These are phyloP conservation scores for Thinopyrum elongatum DNA, from an alignment of 176 grass and related monocot genomes.

Conservation along the genomic window DNA sequence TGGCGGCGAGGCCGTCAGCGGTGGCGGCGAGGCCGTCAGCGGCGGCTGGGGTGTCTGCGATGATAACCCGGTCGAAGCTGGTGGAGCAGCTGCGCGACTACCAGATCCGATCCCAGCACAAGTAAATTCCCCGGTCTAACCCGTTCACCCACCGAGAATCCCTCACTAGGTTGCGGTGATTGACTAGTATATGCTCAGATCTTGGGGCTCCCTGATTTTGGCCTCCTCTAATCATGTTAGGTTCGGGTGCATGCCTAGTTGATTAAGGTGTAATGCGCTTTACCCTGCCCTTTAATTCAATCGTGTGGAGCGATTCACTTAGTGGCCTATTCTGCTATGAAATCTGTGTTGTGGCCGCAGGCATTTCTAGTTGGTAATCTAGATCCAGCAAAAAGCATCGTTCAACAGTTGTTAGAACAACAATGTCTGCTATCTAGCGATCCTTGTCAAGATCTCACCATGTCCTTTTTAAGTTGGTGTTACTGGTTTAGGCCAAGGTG, in stretches of 20 bases:
- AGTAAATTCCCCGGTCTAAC: slow-evolving; percentile 46
- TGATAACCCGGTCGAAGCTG: slow-evolving; percentile 99
- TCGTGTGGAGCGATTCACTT: not conserved
- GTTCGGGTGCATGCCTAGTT: not conserved
- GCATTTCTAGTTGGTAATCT: slow-evolving; percentile 8
- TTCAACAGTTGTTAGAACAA: not conserved
- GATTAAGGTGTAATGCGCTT: slow-evolving; percentile 11
- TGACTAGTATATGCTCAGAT: slow-evolving; percentile 31
- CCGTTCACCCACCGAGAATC: not conserved
- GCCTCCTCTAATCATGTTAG: not conserved
- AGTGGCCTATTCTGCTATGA: not conserved
- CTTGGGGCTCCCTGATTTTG: not conserved
- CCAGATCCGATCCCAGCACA: slow-evolving; percentile 99
- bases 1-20: slow-evolving; percentile 23
- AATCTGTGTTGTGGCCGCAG: not conserved
- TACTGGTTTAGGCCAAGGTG: too few species aligned
- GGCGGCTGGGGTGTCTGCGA: slow-evolving; percentile 43
- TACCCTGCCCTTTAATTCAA: not conserved
- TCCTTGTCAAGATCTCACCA: not conserved
- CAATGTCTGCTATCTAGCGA: not conserved
- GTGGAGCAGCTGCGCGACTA: slow-evolving; percentile 98
- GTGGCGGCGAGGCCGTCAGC: slow-evolving; percentile 17
- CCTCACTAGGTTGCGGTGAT: not conserved
- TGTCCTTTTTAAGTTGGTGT: not conserved
- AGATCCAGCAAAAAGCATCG: slow-evolving; percentile 2